Evolutionary conservation across 495 filamentous ascomycete species (phyloP).

Genomic region (Penicillium bialowiezense): DNA sequence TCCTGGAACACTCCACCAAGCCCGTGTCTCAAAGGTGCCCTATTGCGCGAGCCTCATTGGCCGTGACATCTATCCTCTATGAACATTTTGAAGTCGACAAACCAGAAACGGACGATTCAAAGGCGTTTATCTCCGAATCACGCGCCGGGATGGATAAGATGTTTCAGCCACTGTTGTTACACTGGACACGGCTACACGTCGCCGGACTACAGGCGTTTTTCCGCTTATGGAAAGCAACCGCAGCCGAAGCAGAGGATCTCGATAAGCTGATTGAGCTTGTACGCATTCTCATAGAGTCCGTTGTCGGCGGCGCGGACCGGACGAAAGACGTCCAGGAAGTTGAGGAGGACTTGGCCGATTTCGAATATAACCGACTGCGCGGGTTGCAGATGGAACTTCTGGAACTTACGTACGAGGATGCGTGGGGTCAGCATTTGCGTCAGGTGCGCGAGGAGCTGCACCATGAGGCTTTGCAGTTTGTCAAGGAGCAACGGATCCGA

Average conservation of each 20-base stretch:
- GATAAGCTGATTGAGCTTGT: constrained; percentile 88
- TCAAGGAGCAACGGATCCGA: constrained; percentile 94
- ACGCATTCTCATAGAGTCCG: constrained; percentile 85
- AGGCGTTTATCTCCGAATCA: constrained; percentile 74
- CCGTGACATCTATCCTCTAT: constrained; percentile 83
- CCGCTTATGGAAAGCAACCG: constrained; percentile 86
- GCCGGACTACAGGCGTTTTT: constrained; percentile 87
- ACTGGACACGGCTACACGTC: constrained; percentile 95
- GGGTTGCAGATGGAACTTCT: constrained; percentile 94
- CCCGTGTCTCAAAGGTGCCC: constrained; percentile 75
- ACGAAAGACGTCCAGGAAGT: constrained; percentile 85
- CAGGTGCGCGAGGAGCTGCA: constrained; percentile 93
- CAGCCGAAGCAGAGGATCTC: constrained; percentile 81
- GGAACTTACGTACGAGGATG: constrained; percentile 87
- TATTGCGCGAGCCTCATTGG: constrained; percentile 80
- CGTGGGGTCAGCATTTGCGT: constrained; percentile 85
- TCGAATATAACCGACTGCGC: constrained; percentile 72
- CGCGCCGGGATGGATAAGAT: constrained; percentile 77
- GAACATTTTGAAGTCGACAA: constrained; percentile 95
- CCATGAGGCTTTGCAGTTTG: constrained; percentile 88
- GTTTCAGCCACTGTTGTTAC: constrained; percentile 83
- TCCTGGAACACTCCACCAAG: constrained; percentile 84
- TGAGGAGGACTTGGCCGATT: constrained; percentile 82
- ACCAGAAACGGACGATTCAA: constrained; percentile 75
- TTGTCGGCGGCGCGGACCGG: constrained; percentile 78